Evolutionary conservation across 371 early-diverging fungal species (phyloP).

Genomic region (Basidiobolus heterosporus): DNA sequence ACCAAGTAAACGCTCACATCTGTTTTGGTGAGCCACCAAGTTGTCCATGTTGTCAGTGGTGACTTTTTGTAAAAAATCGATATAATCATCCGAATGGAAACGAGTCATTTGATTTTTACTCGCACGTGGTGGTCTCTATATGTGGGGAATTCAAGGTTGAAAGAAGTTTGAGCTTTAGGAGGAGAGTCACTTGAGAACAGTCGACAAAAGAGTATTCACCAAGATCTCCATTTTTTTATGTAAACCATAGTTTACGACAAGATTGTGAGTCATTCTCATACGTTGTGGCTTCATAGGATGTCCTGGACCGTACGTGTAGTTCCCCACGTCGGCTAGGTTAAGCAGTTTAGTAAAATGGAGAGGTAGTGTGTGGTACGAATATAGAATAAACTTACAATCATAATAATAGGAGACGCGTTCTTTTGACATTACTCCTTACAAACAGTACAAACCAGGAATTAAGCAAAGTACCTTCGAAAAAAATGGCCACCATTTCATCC

Average conservation of each 20-base stretch:
- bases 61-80: conserved; percentile 89
- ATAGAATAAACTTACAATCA: conserved; percentile 27
- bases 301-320: conserved; percentile 74
- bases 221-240: conserved; percentile 87
- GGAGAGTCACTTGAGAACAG: too few relatives aligned
- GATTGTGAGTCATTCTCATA: conserved; percentile 93
- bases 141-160: not conserved
- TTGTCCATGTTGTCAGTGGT: conserved; percentile 83
- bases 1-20: conserved; percentile 33
- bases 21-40: conserved; percentile 58
- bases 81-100: conserved; percentile 98
- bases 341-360: not conserved
- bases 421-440: conserved; percentile 12
- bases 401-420: conserved; percentile 63
- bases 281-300: conserved; percentile 99
- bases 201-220: conserved; percentile 16
- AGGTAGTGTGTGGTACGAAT: not conserved
- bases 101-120: conserved; percentile 88
- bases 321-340: conserved; percentile 58
- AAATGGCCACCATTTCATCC: too few relatives aligned
- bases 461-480: too few relatives aligned
- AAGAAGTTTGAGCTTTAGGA: not conserved
- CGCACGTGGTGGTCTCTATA: conserved; percentile 71
- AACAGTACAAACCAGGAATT: too few relatives aligned
- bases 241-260: conserved; percentile 90